Base-by-base conservation (phyloP, 1,284 basidiomycete species). In the Hortiboletus rubellus region DNA sequence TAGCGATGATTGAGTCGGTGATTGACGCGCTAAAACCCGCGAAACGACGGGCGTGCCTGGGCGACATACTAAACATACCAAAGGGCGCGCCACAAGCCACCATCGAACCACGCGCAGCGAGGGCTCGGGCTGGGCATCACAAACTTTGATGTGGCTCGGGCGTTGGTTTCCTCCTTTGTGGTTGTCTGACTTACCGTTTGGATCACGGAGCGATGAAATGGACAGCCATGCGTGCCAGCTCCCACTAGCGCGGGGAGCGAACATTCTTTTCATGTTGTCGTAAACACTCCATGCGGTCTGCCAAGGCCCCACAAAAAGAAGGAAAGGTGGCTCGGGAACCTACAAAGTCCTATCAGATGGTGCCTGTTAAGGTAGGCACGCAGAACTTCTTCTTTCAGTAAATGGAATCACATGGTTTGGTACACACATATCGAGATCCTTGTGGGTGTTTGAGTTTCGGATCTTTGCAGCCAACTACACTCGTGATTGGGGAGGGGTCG, bases 281-380 rank as follows among this genome's bases (percentile, higher is more conserved):
- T 38, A n/a, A 38, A 36, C 7, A 17, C 1, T 10, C 40, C 30
- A 38, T 18, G 31, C 51, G 18, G 24, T 40, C 27, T 3, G 24
- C 12, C n/a, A 11, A 36, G n/a, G 27, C n/a, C n/a, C 18, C 33
- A 41, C 8, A 8, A 27, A 27, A 31, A 18, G 12, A 7, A 31
- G 12, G 33, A 15, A 41, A 50, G 11, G 27, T n/a, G 3, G 27
- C 57, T 46, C 43, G 17, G 34, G 34, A 42, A 43, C 43, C 40
- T 54, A 12, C 27, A 14, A 18, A 34, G 15, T 15, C 3, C 42
- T 40, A 44, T 45, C 59, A 47, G 38, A 55, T 18, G 4, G 61
- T 63, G 30, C 50, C 61, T 57, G 40, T 37, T 37, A 34, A n/a
- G 50, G 55, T 31, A 55, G 41, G 57, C 14, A 63, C 60, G 55